These are phyloP conservation scores for Entophlyctis luteolus DNA, from an alignment of 192 early-diverging fungal species.

Conservation along the genomic window DNA sequence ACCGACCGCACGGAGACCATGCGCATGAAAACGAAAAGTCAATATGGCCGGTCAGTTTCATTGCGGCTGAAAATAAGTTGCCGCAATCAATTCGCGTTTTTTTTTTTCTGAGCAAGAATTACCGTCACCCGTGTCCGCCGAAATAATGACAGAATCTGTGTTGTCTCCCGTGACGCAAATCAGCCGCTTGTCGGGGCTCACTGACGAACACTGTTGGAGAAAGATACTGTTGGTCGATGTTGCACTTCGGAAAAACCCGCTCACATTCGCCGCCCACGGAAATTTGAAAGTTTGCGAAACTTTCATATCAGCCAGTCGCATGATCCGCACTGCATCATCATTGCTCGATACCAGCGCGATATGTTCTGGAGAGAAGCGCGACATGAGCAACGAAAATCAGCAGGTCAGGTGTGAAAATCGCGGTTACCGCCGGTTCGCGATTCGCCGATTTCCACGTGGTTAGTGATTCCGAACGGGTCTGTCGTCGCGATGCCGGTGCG, in stretches of 20 bases:
- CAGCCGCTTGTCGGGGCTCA: constrained; percentile 51
- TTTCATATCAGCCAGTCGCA: constrained; percentile 43
- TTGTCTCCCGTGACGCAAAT: constrained; percentile 57
- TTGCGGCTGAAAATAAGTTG: background rate
- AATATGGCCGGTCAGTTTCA: constrained; percentile 52
- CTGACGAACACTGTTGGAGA: constrained; percentile 48
- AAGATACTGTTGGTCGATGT: constrained; percentile 9
- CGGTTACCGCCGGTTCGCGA: constrained; percentile 40
- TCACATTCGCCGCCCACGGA: constrained; percentile 59
- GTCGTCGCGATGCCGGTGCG: constrained; percentile 34
- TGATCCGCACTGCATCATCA: constrained; percentile 43
- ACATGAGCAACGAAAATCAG: background rate
- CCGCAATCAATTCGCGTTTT: background rate
- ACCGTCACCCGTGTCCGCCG: constrained; percentile 49
- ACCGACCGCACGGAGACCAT: constrained; percentile 55
- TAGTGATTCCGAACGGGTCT: constrained; percentile 55
- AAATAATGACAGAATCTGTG: constrained; percentile 43
- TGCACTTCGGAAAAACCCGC: background rate
- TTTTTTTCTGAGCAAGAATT: background rate
- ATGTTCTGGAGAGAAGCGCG: constrained; percentile 3
- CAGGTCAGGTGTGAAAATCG: background rate
- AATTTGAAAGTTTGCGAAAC: constrained; percentile 39
- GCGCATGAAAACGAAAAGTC: constrained; percentile 69
- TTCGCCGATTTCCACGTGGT: constrained; percentile 55
- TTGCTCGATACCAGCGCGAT: constrained; percentile 57